phyloP scores from a whole-genome alignment of 2,329 filamentous ascomycete species.

The Fusarium globosum region DNA sequence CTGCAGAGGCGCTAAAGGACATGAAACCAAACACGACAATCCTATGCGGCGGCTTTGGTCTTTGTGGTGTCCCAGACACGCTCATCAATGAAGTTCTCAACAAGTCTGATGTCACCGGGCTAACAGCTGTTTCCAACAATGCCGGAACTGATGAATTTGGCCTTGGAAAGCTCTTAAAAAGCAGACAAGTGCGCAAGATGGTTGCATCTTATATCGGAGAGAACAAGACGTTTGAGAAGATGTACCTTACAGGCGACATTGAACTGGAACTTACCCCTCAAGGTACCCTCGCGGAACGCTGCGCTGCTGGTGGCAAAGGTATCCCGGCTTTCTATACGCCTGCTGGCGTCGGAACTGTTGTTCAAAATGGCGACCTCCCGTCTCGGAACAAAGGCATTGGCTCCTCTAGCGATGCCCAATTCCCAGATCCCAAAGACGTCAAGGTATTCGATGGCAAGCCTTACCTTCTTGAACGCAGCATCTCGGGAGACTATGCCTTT shows the following conservation, averaged over 20 bases:
- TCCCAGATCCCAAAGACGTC: conserved; percentile 80
- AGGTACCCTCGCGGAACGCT: conserved; percentile 91
- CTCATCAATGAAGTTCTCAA: conserved; percentile 78
- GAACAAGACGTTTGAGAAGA: conserved; percentile 92
- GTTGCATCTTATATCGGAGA: conserved; percentile 93
- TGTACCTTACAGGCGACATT: conserved; percentile 88
- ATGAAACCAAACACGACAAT: conserved; percentile 80
- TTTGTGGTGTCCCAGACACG: conserved; percentile 85
- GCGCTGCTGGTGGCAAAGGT: conserved; percentile 87
- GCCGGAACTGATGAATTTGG: conserved; percentile 86
- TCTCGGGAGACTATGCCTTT: conserved; percentile 90
- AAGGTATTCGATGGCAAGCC: conserved; percentile 92
- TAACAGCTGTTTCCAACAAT: conserved; percentile 95
- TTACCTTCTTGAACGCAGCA: conserved; percentile 89
- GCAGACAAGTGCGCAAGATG: conserved; percentile 90
- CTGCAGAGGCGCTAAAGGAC: conserved; percentile 76
- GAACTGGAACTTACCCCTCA: conserved; percentile 93
- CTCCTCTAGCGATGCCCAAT: conserved; percentile 74
- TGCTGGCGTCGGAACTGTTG: conserved; percentile 86
- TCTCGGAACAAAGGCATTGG: conserved; percentile 82
- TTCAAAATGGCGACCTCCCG: conserved; percentile 90
- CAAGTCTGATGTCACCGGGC: conserved; percentile 75
- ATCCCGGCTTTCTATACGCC: conserved; percentile 96
- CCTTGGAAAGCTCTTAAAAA: conserved; percentile 80
- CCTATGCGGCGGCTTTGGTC: conserved; percentile 84